Evolutionary conservation across 768 basidiomycete genomes (phyloP), one percentile per base, ranked within the genome.

Genomic region (Xerocomus brunneocitrinus): DNA sequence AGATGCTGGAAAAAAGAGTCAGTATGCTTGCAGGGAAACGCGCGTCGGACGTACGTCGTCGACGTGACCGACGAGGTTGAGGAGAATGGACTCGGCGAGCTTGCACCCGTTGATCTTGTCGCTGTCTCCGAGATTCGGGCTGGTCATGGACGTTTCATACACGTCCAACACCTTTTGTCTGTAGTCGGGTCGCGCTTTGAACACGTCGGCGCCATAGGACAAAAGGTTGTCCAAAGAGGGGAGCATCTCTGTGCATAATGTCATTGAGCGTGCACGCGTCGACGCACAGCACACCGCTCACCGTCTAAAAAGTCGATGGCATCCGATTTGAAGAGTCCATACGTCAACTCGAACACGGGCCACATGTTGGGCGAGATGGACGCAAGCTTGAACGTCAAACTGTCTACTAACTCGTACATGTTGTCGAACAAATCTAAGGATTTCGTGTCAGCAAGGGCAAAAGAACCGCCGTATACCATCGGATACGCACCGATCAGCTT

Each of bases 301-400:
- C 91, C 91, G 60, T 93, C 89, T 50, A 95, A 76, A 76, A 91
- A 95, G 70, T 93, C 91, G 36, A 87, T 73, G 14, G 89, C 91
- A 31, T 90, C 87, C 14, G 79, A 75, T 69, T 91, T 91, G 83
- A 95, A 91, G 19, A 89, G 72, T 46, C 78, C 77, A 70, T 91
- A 92, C 0, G 88, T 93, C 58, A 84, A 69, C 71, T 93, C 90
- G 57, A 91, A 90, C 34, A 95, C 77, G 9, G 82, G 84, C 93
- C 92, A 95, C 86, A 95, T 86, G 59, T 76, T 80, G 0, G 88
- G 84, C 36, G 88, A 82, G 62, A 95, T 85, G 50, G 77, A 67
- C 56, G 83, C 81, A 52, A 87, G 77, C 68, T 84, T 89, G 78
- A 90, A 95, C 0, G 91, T 91, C 53, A 95, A 72, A 57, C 77